phyloP scores from a whole-genome alignment of 1,139 yeast species.

The Scheffersomyces parashehatae region DNA sequence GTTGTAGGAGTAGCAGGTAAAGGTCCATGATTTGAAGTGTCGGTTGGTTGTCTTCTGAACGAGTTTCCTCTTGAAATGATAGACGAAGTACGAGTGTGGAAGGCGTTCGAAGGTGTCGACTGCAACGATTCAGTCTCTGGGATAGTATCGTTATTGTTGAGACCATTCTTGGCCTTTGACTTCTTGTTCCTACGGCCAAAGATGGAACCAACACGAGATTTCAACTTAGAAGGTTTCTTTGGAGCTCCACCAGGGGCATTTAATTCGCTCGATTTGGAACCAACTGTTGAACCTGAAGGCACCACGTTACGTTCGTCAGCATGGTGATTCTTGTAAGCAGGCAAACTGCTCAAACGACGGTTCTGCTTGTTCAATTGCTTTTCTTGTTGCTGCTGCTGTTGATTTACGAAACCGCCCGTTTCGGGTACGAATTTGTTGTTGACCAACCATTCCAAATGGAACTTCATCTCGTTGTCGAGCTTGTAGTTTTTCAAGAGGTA shows the following conservation, averaged over 20 bases:
- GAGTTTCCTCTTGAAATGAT: constrained; percentile 11
- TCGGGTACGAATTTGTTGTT: constrained; percentile 23
- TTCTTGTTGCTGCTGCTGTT: constrained; percentile 13
- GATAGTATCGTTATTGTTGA: constrained; percentile 21
- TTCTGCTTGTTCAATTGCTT: constrained; percentile 7
- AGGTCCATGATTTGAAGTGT: not conserved
- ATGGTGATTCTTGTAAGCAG: constrained; percentile 3
- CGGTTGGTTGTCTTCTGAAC: constrained; percentile 7
- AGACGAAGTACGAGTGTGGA: constrained; percentile 3
- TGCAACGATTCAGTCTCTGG: constrained; percentile 37
- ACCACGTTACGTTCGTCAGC: constrained; percentile 12
- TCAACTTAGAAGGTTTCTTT: constrained; percentile 45
- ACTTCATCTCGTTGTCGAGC: constrained; percentile 39
- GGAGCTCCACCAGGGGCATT: not conserved
- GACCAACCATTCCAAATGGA: constrained; percentile 37
- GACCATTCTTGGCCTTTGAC: constrained; percentile 13
- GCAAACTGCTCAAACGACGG: constrained; percentile 1
- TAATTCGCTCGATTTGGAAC: constrained; percentile 7
- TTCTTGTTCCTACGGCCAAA: constrained; percentile 65
- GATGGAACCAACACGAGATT: constrained; percentile 82
- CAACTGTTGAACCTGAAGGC: constrained; percentile 7
- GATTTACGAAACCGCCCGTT: constrained; percentile 10
- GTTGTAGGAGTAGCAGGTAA: not conserved
- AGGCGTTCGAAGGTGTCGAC: constrained; percentile 16
- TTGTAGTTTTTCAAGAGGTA: constrained; percentile 53